These are phyloP conservation scores for Pichia insulana DNA, from an alignment of 805 yeast genomes.

Conservation along the genomic window DNA sequence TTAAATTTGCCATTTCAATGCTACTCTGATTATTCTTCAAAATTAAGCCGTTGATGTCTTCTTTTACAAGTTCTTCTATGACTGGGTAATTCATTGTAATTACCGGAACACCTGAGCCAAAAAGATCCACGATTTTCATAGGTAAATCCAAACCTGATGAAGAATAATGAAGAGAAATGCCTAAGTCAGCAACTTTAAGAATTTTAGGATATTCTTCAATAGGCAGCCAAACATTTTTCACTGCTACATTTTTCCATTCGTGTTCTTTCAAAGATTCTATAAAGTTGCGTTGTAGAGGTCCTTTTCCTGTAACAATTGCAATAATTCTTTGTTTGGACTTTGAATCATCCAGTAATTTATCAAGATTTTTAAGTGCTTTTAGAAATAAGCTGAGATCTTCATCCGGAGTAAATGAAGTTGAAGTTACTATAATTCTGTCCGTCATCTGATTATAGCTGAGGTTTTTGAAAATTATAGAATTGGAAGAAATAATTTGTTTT, in stretches of 20 bases:
- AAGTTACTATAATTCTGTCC: conserved; percentile 66
- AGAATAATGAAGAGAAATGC: conserved; percentile 83
- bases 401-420: conserved; percentile 94
- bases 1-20: conserved; percentile 35
- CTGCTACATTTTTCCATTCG: conserved; percentile 38
- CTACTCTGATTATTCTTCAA: conserved; percentile 32
- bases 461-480: conserved; percentile 26
- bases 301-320: conserved; percentile 93
- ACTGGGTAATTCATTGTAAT: conserved; percentile 71
- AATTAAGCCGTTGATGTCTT: conserved; percentile 60
- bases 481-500: conserved; percentile 27
- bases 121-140: conserved; percentile 93
- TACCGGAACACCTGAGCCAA: conserved; percentile 94
- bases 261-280: conserved; percentile 12
- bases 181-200: conserved; percentile 72
- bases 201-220: conserved; percentile 73
- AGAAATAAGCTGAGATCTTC: conserved; percentile 73
- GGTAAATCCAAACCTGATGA: conserved; percentile 93
- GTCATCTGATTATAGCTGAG: conserved; percentile 16
- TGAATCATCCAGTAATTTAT: conserved; percentile 24
- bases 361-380: conserved; percentile 58
- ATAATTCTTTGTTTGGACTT: conserved; percentile 38
- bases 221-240: conserved; percentile 69
- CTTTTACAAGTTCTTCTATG: conserved; percentile 64
- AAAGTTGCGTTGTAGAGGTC: conserved; percentile 62